These are phyloP conservation scores for Chaetoceros tenuissimus DNA, from an alignment of 108 stramenopile species.

Conservation along the genomic window DNA sequence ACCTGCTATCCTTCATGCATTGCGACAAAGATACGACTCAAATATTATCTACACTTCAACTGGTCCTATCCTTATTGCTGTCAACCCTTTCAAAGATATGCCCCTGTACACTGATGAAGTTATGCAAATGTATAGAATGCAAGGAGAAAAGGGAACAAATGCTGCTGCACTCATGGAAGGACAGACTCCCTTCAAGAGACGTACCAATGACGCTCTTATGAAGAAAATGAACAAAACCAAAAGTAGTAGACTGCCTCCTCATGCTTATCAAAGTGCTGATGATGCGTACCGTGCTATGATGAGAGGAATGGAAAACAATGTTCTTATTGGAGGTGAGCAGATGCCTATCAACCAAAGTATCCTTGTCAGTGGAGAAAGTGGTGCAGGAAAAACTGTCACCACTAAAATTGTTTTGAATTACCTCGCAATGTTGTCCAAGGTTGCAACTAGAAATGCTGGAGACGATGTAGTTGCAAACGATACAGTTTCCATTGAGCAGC, in stretches of 20 bases:
- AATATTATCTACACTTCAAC: conserved; percentile 88
- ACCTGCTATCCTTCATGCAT: conserved; percentile 75
- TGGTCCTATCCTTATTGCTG: conserved; percentile 87
- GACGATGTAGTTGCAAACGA: conserved; percentile 3
- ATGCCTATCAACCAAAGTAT: conserved; percentile 77
- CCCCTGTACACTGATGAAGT: conserved; percentile 65
- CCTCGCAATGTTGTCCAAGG: conserved; percentile 74
- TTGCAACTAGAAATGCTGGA: not conserved
- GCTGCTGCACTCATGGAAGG: conserved; percentile 1
- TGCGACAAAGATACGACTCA: conserved; percentile 62
- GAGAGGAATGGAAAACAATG: conserved; percentile 60
- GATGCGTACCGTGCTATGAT: conserved; percentile 93
- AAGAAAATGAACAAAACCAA: conserved; percentile 17
- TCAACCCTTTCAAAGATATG: conserved; percentile 93
- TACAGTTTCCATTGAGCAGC: conserved; percentile 70
- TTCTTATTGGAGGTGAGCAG: conserved; percentile 31
- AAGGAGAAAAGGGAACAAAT: conserved; percentile 42
- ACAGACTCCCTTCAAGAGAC: conserved; percentile 40
- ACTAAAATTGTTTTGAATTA: conserved; percentile 94
- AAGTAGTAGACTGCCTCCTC: conserved; percentile 61
- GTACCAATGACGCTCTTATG: conserved; percentile 22
- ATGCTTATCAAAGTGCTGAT: conserved; percentile 92
- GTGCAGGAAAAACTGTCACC: conserved; percentile 97
- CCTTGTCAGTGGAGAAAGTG: conserved; percentile 89
- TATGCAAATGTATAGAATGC: conserved; percentile 70